These are phyloP conservation scores for Trypanosoma grayi DNA, from an alignment of 208 protist species.

Conservation along the genomic window DNA sequence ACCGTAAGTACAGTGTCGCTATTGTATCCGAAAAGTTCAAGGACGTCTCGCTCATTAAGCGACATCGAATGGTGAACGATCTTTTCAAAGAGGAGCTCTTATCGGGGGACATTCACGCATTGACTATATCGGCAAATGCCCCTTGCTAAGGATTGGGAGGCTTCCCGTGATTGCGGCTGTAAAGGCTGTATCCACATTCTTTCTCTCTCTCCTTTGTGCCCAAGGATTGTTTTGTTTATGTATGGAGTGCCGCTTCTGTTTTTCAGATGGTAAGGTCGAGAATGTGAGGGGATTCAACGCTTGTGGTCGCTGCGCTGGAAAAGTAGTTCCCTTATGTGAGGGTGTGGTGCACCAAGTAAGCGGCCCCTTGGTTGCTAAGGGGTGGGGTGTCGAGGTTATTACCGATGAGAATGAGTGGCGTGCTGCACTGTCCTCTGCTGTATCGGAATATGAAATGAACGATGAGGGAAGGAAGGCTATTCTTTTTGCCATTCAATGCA, in stretches of 20 bases:
- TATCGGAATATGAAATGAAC: not conserved
- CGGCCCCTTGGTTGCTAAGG: not conserved
- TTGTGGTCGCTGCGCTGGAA: constrained; percentile 10
- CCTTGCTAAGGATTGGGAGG: constrained; percentile 17
- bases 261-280: constrained; percentile 7
- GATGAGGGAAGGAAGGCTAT: constrained; percentile 9
- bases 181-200: not conserved
- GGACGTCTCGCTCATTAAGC: constrained; percentile 50
- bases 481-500: constrained; percentile 15
- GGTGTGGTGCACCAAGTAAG: constrained; percentile 7
- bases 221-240: not conserved
- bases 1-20: constrained; percentile 64
- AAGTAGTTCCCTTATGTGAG: constrained; percentile 17
- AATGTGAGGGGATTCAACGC: constrained; percentile 12
- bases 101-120: constrained; percentile 66
- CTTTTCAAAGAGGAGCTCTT: constrained; percentile 71
- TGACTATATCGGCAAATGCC: constrained; percentile 61
- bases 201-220: not conserved
- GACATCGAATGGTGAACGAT: constrained; percentile 71
- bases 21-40: constrained; percentile 54
- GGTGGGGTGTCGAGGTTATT: constrained; percentile 19
- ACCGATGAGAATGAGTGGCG: constrained; percentile 12
- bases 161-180: not conserved
- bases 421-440: not conserved
- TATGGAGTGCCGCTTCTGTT: constrained; percentile 17